A percentile compares a stretch with the other conserved stretches of the same genome.
Conservation (phyloP, 1,139 yeast species). For the Suhomyces choctaworum region DNA sequence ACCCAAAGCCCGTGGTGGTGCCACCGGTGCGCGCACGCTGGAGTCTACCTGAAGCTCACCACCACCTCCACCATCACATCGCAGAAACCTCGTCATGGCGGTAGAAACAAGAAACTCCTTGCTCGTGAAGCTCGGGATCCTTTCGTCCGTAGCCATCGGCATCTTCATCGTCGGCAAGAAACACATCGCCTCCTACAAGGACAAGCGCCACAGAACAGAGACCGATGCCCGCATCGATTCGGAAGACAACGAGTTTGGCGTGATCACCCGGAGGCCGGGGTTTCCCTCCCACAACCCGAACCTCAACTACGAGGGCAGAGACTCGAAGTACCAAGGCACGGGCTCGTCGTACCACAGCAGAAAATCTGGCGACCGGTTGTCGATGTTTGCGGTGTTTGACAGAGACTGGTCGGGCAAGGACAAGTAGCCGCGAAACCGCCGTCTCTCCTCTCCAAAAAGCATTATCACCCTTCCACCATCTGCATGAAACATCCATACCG, state of each 20-base stretch:
- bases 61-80: background rate
- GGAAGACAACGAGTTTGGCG: slow-evolving; percentile 33
- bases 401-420: slow-evolving; percentile 18
- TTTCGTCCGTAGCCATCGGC: slow-evolving; percentile 33
- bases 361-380: slow-evolving; percentile 39
- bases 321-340: slow-evolving; percentile 65
- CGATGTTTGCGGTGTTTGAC: slow-evolving; percentile 35
- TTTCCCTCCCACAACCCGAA: slow-evolving; percentile 34
- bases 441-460: no score
- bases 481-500: no score
- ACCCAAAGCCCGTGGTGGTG: no score
- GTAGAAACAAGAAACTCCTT: slow-evolving; percentile 41
- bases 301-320: slow-evolving; percentile 37
- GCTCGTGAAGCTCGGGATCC: slow-evolving; percentile 37
- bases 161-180: slow-evolving; percentile 38
- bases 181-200: slow-evolving; percentile 39
- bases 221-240: slow-evolving; percentile 41
- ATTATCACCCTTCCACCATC: no score
- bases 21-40: no score
- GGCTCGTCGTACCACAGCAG: slow-evolving; percentile 60
- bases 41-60: no score
- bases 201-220: slow-evolving; percentile 38
- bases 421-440: no score
- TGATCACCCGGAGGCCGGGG: slow-evolving; percentile 36
- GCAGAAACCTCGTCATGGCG: slow-evolving; percentile 14